phyloP scores from a whole-genome alignment of 1,284 basidiomycete species.

The Malassezia brasiliensis region DNA sequence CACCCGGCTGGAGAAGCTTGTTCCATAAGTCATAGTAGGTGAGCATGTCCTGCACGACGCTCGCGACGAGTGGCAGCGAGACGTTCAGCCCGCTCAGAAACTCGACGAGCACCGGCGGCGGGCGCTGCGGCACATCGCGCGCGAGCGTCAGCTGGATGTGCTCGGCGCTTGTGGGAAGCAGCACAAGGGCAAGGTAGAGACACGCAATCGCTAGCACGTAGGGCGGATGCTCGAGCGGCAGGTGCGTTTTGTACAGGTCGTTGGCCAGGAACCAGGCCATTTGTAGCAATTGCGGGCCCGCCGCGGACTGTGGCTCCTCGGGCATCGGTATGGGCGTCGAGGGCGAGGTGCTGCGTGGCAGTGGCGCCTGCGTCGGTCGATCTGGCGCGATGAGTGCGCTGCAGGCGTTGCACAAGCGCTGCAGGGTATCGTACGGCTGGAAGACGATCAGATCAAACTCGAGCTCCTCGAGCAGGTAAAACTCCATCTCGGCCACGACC shows the following conservation, averaged over 20 bases:
- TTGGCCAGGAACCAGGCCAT: constrained; percentile 77
- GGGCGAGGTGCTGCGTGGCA: neutral
- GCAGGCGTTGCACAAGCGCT: constrained; percentile 4
- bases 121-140: neutral
- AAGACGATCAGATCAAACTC: constrained; percentile 88
- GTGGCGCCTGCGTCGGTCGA: neutral
- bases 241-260: constrained; percentile 82
- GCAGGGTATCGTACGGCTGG: constrained; percentile 81
- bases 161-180: constrained; percentile 16
- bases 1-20: neutral
- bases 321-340: neutral
- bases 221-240: constrained; percentile 82
- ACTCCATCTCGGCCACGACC: constrained; percentile 94
- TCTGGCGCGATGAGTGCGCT: neutral
- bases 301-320: too few relatives aligned
- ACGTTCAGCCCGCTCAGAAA: constrained; percentile 80
- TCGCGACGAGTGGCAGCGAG: constrained; percentile 68
- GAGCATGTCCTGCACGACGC: constrained; percentile 81
- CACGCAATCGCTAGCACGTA: constrained; percentile 85
- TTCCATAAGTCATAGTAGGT: constrained; percentile 63
- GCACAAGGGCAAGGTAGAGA: constrained; percentile 59
- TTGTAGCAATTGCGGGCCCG: constrained; percentile 30
- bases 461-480: constrained; percentile 89
- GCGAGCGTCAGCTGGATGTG: neutral
- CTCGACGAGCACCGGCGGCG: constrained; percentile 50